Base-by-base conservation (phyloP, 768 basidiomycete genomes). In the Trametes meyenii region DNA sequence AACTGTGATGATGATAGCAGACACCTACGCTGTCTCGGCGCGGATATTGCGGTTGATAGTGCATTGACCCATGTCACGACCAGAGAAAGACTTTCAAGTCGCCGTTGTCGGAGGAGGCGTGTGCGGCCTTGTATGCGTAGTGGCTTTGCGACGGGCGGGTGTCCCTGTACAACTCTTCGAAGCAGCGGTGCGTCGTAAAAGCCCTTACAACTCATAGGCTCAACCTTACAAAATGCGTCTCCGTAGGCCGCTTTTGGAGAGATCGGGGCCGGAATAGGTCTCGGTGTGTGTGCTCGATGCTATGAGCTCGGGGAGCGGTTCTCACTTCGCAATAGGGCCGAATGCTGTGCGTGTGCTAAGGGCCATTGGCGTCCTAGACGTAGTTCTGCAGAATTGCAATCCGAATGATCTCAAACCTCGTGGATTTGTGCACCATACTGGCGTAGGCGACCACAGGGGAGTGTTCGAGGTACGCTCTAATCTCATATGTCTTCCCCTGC, bases 21-120 rank as follows among this genome's bases (percentile, higher is more conserved):
- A 8, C 29, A 33, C 29, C 29, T 33, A 33, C 29, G 29, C 29
- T 33, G 29, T 33, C 29, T 3, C 29, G 29, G 29, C 29, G 29
- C 29, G 29, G 29, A 8, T 33, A 44, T 17, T 44, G 17, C 43
- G 16, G 16, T 17, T 42, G 13, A 42, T 8, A 44, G 43, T 17
- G 19, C 43, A 17, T 44, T 10, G 43, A 44, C 43, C 21, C 43
- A 21, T 44, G 43, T 10, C 43, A 17, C 43, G 13, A 33, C 29
- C 29, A 33, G 29, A 38, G 51, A 52, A 40, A 12, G 36, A 79
- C 67, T 80, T 84, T 60, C 71, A 73, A 29, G 74, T 85, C 38
- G 83, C 82, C 0, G 78, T 86, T 36, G 74, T 85, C 3, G 84
- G 85, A 16, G 83, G 83, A 29, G 84, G 85, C 16, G 78, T 85